phyloP scores from a whole-genome alignment of 2,329 filamentous ascomycete genomes.

The Albifimbria verrucaria region DNA sequence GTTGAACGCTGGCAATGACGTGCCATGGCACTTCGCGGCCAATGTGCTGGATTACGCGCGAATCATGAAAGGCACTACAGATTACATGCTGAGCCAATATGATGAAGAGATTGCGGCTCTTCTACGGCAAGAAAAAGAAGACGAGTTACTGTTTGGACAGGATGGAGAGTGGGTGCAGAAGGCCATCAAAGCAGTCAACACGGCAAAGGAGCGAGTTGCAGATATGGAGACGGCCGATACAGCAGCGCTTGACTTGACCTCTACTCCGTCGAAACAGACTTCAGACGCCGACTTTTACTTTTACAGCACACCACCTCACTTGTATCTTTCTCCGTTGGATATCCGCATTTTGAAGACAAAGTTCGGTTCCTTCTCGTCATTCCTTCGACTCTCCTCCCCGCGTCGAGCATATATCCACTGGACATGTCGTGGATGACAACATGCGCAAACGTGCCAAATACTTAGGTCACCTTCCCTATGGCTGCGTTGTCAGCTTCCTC shows the following conservation, averaged over 20 bases:
- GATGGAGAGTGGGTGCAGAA: conserved; percentile 91
- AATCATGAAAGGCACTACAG: conserved; percentile 89
- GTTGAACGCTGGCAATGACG: conserved; percentile 65
- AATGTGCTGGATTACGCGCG: conserved; percentile 93
- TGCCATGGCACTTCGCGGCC: conserved; percentile 93
- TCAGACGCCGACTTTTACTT: conserved; percentile 68
- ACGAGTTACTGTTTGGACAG: conserved; percentile 87
- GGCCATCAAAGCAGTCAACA: conserved; percentile 70
- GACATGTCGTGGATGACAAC: conserved; percentile 82
- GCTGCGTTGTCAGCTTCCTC: conserved; percentile 87
- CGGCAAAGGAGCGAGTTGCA: conserved; percentile 70
- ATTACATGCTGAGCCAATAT: conserved; percentile 81
- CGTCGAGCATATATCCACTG: conserved; percentile 85
- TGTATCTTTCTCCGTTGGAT: conserved; percentile 86
- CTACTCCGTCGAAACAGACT: conserved; percentile 16
- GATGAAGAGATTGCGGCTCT: conserved; percentile 76
- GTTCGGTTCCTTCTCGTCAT: conserved; percentile 77
- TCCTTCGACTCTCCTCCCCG: conserved; percentile 84
- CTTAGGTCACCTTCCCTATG: conserved; percentile 78
- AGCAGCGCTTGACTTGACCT: conserved; percentile 11
- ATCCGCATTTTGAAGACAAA: conserved; percentile 89
- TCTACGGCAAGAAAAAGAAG: conserved; percentile 74
- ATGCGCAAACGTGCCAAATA: conserved; percentile 83
- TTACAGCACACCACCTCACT: conserved; percentile 81
- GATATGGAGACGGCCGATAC: conserved; percentile 32